phyloP scores from a whole-genome alignment of 2,329 filamentous ascomycete species.

The Venturia pyrina region DNA sequence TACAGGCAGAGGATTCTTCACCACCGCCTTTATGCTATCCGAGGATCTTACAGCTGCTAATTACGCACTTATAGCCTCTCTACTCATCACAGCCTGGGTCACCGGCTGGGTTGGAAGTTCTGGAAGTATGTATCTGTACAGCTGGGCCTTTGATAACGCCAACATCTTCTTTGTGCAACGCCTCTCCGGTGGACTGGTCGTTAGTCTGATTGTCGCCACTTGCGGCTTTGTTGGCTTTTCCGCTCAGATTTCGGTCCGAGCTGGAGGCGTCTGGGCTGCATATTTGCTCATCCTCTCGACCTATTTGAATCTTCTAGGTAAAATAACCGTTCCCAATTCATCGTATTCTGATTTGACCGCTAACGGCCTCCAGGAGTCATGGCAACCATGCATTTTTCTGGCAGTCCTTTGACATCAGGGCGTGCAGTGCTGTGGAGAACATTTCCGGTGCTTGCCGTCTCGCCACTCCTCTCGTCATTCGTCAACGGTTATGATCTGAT shows the following conservation, averaged over 20 bases:
- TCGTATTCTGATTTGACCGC: neutral
- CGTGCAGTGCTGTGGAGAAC: slow-evolving; percentile 4
- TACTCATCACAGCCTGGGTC: slow-evolving; percentile 1
- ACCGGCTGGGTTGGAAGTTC: slow-evolving; percentile 2
- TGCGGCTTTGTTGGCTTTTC: neutral
- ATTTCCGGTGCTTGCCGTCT: slow-evolving; percentile 2
- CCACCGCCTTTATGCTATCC: slow-evolving; percentile 3
- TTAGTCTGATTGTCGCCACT: neutral
- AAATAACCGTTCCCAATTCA: neutral
- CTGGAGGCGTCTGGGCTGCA: neutral
- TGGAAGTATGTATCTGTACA: slow-evolving; percentile 5
- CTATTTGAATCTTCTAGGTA: slow-evolving; percentile 7
- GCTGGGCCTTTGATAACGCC: neutral
- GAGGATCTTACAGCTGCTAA: neutral
- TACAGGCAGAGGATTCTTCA: neutral
- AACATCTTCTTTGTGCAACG: slow-evolving; percentile 8
- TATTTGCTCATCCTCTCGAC: slow-evolving; percentile 5
- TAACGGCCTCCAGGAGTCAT: neutral
- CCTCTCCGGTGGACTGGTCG: neutral
- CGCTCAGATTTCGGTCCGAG: neutral
- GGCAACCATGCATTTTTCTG: slow-evolving; percentile 5
- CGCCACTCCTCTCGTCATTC: neutral
- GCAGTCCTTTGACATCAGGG: neutral
- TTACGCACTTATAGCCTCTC: slow-evolving; percentile 4
- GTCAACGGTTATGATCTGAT: slow-evolving; percentile 2